phyloP scores from a whole-genome alignment of 441 rosid species.

The Oxalis stricta region DNA sequence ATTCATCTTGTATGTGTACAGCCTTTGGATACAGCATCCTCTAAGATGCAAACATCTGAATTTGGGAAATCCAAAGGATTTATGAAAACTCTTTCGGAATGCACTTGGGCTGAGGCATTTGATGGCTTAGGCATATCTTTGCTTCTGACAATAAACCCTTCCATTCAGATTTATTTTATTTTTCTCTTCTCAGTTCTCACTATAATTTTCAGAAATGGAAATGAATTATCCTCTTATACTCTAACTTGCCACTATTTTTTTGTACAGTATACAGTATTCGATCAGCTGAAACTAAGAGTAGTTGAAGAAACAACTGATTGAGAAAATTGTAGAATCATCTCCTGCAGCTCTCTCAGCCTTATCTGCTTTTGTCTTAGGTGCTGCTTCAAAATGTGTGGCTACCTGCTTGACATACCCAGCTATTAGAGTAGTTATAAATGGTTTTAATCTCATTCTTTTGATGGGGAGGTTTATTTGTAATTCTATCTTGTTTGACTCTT shows the following conservation, averaged over 20 bases:
- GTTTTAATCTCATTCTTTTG: background rate
- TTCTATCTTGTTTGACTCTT: background rate
- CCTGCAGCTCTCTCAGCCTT: slow-evolving; percentile 60
- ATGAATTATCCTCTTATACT: background rate
- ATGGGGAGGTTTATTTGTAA: no score
- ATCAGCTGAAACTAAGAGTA: slow-evolving; percentile 74
- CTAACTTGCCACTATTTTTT: no score
- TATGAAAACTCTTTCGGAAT: slow-evolving; percentile 57
- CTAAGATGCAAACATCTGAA: slow-evolving; percentile 82
- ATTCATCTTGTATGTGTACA: slow-evolving; percentile 25
- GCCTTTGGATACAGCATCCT: slow-evolving; percentile 90
- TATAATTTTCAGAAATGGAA: background rate
- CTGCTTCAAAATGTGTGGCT: slow-evolving; percentile 73
- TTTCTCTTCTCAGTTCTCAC: no score
- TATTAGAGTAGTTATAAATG: slow-evolving; percentile 72
- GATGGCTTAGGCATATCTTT: slow-evolving; percentile 84
- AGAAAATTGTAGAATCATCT: slow-evolving; percentile 25
- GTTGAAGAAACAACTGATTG: slow-evolving; percentile 22
- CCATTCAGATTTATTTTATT: slow-evolving; percentile 80
- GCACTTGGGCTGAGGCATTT: slow-evolving; percentile 58
- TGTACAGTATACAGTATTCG: slow-evolving; percentile 77
- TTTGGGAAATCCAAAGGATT: slow-evolving; percentile 81
- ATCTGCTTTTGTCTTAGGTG: slow-evolving; percentile 69
- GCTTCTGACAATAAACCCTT: slow-evolving; percentile 71
- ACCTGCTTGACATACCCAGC: slow-evolving; percentile 84